Base-by-base conservation (phyloP, 2,329 filamentous ascomycete genomes). In the Lecanicillium sp. region DNA sequence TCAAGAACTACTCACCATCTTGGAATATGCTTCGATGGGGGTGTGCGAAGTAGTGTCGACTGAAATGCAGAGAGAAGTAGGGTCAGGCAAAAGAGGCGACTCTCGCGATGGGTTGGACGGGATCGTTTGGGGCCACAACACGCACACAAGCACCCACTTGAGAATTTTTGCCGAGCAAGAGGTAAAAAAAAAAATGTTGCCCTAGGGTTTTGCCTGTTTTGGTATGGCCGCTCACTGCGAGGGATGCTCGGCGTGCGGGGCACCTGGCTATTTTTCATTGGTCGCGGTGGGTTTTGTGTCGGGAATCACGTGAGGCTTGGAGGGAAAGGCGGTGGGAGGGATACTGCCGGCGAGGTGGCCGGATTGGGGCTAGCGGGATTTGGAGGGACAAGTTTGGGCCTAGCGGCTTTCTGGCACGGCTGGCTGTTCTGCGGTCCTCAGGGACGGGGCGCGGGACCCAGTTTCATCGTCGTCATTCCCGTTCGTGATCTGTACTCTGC, bases 1-100 rank as follows among this genome's bases (percentile, higher is more conserved):
- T 24, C 52, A 50, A 51, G 50, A 54, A 53, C 52, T 56, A 72
- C 71, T 73, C 67, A 73, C 71, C 71, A 74, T 74, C 64, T 67
- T 74, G 66, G 67, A 64, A 61, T 51, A 44, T 45, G 60, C 63
- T 68, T 66, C 61, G 65, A 65, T 63, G 37, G 62, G 64, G 64
- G 56, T 64, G 55, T 67, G 62, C 63, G 64, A 68, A 66, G 63
- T 67, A 27, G 58, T 65, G 65, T 64, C 65, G 65, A 35, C 44
- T 47, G 63, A 62, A 59, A 63, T 42, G 42, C 45, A 44, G 15
- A 50, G 39, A 40, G n/a, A 27, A 39, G 23, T 24, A 33, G 21
- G 30, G 30, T 44, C 42, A 41, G 23, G 30, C 24, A 57, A 60
- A 59, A n/a, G n/a, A n/a, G n/a, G n/a, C n/a, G n/a, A 58, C 60